Conservation (phyloP, 2,329 filamentous ascomycete species). For the Cryphonectria japonica region DNA sequence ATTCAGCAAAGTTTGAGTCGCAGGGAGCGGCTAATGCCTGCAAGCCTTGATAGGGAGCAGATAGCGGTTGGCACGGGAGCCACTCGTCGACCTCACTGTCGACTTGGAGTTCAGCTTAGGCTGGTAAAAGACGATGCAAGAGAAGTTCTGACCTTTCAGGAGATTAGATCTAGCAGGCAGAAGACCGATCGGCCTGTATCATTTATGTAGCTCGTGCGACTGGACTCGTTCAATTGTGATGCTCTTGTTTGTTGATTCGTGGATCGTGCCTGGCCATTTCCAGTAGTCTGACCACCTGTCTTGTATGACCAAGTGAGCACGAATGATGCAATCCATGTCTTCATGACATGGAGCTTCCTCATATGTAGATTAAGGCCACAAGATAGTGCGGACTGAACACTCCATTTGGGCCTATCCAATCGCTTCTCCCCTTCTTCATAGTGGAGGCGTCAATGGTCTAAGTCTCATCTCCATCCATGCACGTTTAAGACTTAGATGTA, state of each 20-base stretch:
- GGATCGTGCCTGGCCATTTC: not conserved
- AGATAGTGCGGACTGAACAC: constrained; percentile 4
- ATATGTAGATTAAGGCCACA: not conserved
- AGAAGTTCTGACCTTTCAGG: not conserved
- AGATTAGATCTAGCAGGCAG: not conserved
- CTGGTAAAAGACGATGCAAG: not conserved
- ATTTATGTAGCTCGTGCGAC: constrained; percentile 1
- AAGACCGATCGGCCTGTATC: not conserved
- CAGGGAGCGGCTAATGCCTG: constrained; percentile 12
- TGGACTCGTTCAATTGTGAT: constrained; percentile 12
- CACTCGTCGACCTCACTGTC: constrained; percentile 2
- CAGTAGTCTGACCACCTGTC: constrained; percentile 22
- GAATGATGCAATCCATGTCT: constrained; percentile 24
- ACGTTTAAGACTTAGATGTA: not conserved
- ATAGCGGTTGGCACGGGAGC: constrained; percentile 5
- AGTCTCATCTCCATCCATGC: constrained; percentile 12
- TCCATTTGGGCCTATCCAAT: constrained; percentile 7
- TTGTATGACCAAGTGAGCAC: constrained; percentile 19
- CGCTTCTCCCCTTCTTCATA: not conserved
- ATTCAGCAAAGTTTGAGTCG: constrained; percentile 12
- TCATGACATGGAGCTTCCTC: not conserved
- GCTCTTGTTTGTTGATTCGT: constrained; percentile 10
- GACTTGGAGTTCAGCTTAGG: not conserved
- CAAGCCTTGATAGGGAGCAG: constrained; percentile 2
- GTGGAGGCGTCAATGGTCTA: constrained; percentile 18